These are phyloP conservation scores for Agarophyton chilense DNA, from an alignment of 23 red algal species.

Conservation along the genomic window DNA sequence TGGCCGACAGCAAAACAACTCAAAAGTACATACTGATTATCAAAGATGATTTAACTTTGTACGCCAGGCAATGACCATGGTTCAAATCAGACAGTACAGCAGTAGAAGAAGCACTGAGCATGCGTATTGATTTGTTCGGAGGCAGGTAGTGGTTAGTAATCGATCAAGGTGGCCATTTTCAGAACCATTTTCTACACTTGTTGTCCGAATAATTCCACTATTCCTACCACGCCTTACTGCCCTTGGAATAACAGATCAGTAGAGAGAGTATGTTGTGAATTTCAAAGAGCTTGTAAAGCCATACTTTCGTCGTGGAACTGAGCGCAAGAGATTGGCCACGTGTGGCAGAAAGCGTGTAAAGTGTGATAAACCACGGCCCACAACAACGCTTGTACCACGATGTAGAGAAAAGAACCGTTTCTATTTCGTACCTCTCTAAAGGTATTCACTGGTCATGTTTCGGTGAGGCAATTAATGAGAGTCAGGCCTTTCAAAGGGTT, in stretches of 20 bases:
- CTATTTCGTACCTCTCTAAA: not conserved
- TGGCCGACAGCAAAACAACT: not conserved
- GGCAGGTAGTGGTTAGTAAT: not conserved
- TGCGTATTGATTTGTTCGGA: not conserved
- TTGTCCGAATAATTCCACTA: not conserved
- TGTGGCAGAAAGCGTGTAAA: not conserved
- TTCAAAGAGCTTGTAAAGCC: not conserved
- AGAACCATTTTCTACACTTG: not conserved
- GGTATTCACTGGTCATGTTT: no score
- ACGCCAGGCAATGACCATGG: not conserved
- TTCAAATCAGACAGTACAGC: not conserved
- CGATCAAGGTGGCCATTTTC: not conserved
- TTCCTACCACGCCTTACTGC: constrained; percentile 1
- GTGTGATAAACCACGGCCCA: not conserved
- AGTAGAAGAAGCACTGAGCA: not conserved
- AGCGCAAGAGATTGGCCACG: not conserved
- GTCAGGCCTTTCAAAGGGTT: no score
- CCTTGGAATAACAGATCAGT: constrained; percentile 4
- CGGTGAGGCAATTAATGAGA: no score
- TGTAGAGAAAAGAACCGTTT: not conserved
- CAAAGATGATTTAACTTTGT: constrained; percentile 19
- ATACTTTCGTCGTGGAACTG: not conserved
- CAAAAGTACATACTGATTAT: constrained; percentile 9
- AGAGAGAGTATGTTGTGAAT: not conserved
- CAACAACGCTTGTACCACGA: no score